Base-by-base conservation (phyloP, 805 yeast genomes). In the Starmerella powellii region DNA sequence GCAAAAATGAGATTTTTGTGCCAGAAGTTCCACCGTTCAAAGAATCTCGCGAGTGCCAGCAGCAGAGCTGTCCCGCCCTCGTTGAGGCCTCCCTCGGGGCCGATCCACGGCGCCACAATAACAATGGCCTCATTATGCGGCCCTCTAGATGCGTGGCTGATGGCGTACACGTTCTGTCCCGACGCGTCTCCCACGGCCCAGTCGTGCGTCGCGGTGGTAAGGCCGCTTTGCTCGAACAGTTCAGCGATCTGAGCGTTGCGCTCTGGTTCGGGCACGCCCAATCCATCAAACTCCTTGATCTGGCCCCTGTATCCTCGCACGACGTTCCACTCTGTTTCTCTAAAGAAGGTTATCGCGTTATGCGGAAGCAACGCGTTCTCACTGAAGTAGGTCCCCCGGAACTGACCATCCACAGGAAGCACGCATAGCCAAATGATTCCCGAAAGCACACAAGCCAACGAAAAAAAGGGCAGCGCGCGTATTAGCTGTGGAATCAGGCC, bases 321-420 rank as follows among this genome's bases (percentile, higher is more conserved):
- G 42, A 81, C 66, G 55, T 87, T 84, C 96, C 97, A 91, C 58
- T 91, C 97, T 31, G 85, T 75, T 56, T 88, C 97, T 42, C 96
- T 70, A 59, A 83, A 91, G 58, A 85, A 86, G 19, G 93, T 78
- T 52, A 79, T 78, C 2, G 91, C 97, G 59, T 91, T 97, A 0
- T 94, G 87, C 6, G 99, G 96, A 83, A 91, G 78, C 59, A 91
- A 66, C 26, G 99, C 99, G 62, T 91, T 91, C 57, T 91, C 99
- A 6, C 94, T 80, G 11, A 87, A 80, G 59, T 91, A 91, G 2
- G 95, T 85, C 48, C 68, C 63, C 42, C 96, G 67, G 59, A 66
- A 84, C 56, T 83, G 84, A 17, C 95, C 97, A 15, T 80, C 80
- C 52, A 76, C 48, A 0, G 97, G 95, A 38, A 86, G 64, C 18